Percentiles rank a stretch among this genome's conserved stretches.
Conservation (phyloP, 331 rosid species). For the Rosa hybrid region DNA sequence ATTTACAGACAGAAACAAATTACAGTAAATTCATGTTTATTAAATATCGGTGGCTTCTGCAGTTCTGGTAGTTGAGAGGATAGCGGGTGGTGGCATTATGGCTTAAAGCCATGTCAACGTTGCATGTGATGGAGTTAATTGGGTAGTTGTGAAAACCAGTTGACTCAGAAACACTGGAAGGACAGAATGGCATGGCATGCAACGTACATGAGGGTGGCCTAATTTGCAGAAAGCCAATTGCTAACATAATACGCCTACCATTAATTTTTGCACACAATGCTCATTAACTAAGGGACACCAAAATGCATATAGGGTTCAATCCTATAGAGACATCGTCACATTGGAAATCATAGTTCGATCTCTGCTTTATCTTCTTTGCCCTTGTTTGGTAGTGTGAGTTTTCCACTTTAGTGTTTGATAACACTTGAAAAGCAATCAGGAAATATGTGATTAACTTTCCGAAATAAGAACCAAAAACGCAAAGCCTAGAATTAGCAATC, state of each 20-base stretch:
- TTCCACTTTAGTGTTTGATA: neutral
- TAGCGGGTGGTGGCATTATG: slow-evolving; percentile 13
- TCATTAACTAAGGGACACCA: neutral
- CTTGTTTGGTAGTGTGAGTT: neutral
- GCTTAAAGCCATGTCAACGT: slow-evolving; percentile 6
- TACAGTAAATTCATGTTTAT: neutral
- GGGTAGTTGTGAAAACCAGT: slow-evolving; percentile 34
- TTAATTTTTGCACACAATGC: neutral
- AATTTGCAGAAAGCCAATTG: neutral
- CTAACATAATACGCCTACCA: neutral
- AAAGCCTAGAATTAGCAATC: too few relatives aligned
- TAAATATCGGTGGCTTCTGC: slow-evolving; percentile 10
- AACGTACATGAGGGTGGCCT: neutral
- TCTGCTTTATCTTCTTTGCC: neutral
- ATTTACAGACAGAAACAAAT: neutral
- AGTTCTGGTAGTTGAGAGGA: slow-evolving; percentile 30
- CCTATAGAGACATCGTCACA: neutral
- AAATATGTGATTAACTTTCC: too few relatives aligned
- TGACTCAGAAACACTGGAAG: neutral
- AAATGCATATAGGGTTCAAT: neutral
- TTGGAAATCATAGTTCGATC: neutral
- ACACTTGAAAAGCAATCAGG: neutral
- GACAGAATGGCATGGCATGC: neutral
- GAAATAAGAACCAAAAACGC: too few relatives aligned
- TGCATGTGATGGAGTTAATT: slow-evolving; percentile 37